A percentile compares a stretch with the other conserved stretches of the same genome.
Conservation (phyloP, 2,329 filamentous ascomycete species). For the Septoria petroselini region DNA sequence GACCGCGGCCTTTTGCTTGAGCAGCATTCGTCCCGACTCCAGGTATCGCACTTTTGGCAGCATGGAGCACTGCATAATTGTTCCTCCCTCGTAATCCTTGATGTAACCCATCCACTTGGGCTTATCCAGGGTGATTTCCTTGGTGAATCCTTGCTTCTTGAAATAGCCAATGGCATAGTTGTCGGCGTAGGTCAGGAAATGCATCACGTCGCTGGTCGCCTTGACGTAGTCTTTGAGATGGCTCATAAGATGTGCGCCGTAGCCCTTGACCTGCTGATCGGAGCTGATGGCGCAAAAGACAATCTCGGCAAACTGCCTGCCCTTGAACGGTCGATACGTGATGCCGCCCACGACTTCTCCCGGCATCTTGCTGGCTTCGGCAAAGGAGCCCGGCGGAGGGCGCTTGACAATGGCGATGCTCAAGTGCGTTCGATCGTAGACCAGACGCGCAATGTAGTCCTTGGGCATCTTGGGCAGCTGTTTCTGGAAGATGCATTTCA, state of each 20-base stretch:
- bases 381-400: conserved; percentile 55
- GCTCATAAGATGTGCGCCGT: conserved; percentile 96
- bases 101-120: conserved; percentile 99
- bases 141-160: conserved; percentile 98
- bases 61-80: conserved; percentile 99
- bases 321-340: conserved; percentile 91
- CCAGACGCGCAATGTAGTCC: conserved; percentile 94
- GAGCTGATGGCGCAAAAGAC: conserved; percentile 98
- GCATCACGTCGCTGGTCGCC: conserved; percentile 93
- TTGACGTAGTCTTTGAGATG: conserved; percentile 98
- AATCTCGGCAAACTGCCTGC: conserved; percentile 91
- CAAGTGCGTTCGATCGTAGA: conserved; percentile 94
- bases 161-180: conserved; percentile 99
- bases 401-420: conserved; percentile 98
- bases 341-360: conserved; percentile 66
- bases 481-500: conserved; percentile 98
- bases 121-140: conserved; percentile 90
- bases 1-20: conserved; percentile 95
- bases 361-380: conserved; percentile 32
- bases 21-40: conserved; percentile 85
- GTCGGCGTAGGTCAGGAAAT: conserved; percentile 97
- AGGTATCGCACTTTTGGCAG: conserved; percentile 91
- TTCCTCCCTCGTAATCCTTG: conserved; percentile 98
- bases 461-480: conserved; percentile 99
- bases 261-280: conserved; percentile 97